A percentile compares a stretch with the other conserved stretches of the same genome.
phyloP scores from a whole-genome alignment of 371 early-diverging fungal species.

The Actinomortierella wolfii region DNA sequence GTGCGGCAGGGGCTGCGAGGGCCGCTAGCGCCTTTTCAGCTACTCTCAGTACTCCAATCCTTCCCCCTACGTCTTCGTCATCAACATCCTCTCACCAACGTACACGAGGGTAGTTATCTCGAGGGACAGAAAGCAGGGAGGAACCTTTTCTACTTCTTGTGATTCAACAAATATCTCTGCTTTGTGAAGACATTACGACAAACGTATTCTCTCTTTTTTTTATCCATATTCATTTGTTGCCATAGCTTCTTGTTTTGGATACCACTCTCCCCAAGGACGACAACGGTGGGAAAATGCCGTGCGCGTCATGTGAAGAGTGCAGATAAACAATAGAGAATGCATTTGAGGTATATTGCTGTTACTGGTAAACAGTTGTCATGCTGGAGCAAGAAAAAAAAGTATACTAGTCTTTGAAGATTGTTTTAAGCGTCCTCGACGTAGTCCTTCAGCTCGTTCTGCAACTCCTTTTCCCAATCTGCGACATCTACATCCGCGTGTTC shows the following conservation, averaged over 20 bases:
- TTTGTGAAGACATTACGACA: background rate
- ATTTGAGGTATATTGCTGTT: too few relatives aligned
- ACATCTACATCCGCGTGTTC: slow-evolving; percentile 41
- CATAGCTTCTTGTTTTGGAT: too few relatives aligned
- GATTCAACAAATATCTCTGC: background rate
- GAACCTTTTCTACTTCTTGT: background rate
- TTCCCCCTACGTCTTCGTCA: too few relatives aligned
- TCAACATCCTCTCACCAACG: too few relatives aligned
- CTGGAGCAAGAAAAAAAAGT: too few relatives aligned
- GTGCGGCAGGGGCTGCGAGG: too few relatives aligned
- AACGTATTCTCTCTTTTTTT: background rate
- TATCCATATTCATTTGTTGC: too few relatives aligned
- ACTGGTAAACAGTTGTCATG: too few relatives aligned
- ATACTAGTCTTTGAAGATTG: background rate
- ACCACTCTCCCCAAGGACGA: background rate
- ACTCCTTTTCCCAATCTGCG: slow-evolving; percentile 43
- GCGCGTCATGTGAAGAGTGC: background rate
- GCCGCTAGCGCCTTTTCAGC: too few relatives aligned
- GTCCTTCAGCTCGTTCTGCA: slow-evolving; percentile 46
- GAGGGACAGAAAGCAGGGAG: background rate
- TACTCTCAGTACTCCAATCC: too few relatives aligned
- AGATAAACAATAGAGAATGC: too few relatives aligned
- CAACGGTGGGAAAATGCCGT: background rate
- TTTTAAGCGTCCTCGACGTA: slow-evolving; percentile 31
- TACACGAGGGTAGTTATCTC: too few relatives aligned